Base-by-base conservation (phyloP, 495 filamentous ascomycete species). In the Penicillium nucicola region DNA sequence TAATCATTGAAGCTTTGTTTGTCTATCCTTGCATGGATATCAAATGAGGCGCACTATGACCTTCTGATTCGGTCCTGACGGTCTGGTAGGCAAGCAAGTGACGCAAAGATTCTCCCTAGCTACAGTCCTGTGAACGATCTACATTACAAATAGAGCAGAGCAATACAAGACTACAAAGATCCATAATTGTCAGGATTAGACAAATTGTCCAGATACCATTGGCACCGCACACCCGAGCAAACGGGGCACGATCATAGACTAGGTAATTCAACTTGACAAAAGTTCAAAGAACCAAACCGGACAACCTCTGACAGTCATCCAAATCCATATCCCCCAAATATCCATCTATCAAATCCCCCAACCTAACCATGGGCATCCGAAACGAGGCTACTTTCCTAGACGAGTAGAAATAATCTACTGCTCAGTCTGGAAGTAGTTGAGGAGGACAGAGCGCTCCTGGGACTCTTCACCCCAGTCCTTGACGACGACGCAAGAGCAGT, bases 391-490 rank as follows among this genome's bases (percentile, higher is more conserved):
- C 33, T 45, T 40, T 42, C 50, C 46, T 36, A 39, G 42, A 35
- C 35, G 34, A 42, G 40, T 40, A 48, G 44, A 37, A 42, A 33
- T 48, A 57, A 64, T 70, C 63, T 86, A 86, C 71, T 85, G 82
- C 78, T 85, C 83, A 66, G 90, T 96, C 79, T 93, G 87, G 90
- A 97, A 97, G 88, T 97, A 97, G 84, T 97, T 93, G 66, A 97
- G 89, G 72, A 97, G 87, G 74, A 97, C 88, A 64, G 88, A 87
- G 64, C 93, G 89, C 83, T 97, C 93, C 76, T 95, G 90, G 61
- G 88, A 92, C 81, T 97, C 93, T 83, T 97, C 92, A 82, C 93
- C 93, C 93, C 93, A 98, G 71, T 98, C 91, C 79, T 89, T 88
- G 57, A 98, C 93, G 45, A 97, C 93, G 64, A 97, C 93, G 81